Evolutionary conservation across 805 yeast species (phyloP).

Genomic region (Nakazawaea siamensis): DNA sequence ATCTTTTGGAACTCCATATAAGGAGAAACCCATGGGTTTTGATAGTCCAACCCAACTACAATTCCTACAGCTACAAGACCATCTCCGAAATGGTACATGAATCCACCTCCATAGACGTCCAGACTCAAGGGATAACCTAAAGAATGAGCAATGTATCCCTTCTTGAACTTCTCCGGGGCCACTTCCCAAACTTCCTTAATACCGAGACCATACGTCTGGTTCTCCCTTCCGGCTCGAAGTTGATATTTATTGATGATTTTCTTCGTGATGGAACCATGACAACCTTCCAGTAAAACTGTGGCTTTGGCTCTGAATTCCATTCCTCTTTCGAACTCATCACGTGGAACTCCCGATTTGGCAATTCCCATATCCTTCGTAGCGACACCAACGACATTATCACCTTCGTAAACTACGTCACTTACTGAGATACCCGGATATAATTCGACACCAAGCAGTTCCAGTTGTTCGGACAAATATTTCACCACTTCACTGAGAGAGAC

Average conservation of each 20-base stretch:
- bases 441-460: slow-evolving; percentile 92
- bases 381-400: slow-evolving; percentile 70
- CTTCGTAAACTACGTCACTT: slow-evolving; percentile 60
- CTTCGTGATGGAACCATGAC: slow-evolving; percentile 90
- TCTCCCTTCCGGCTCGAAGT: slow-evolving; percentile 53
- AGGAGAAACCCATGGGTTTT: slow-evolving; percentile 92
- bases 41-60: slow-evolving; percentile 92
- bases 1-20: slow-evolving; percentile 91
- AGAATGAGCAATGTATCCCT: slow-evolving; percentile 79
- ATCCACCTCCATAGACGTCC: slow-evolving; percentile 91
- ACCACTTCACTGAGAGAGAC: slow-evolving; percentile 78
- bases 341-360: slow-evolving; percentile 65
- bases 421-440: slow-evolving; percentile 88
- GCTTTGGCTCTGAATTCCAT: slow-evolving; percentile 92
- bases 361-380: slow-evolving; percentile 94
- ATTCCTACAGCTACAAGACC: slow-evolving; percentile 86
- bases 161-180: slow-evolving; percentile 66
- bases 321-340: slow-evolving; percentile 84
- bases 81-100: slow-evolving; percentile 94
- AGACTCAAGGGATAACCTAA: slow-evolving; percentile 79
- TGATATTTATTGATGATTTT: slow-evolving; percentile 61
- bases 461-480: slow-evolving; percentile 75
- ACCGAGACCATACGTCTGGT: slow-evolving; percentile 94
- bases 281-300: slow-evolving; percentile 95
- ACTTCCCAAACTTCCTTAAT: slow-evolving; percentile 98